Base-by-base conservation (phyloP, 495 filamentous ascomycete species). In the Eremomyces bilateralis region DNA sequence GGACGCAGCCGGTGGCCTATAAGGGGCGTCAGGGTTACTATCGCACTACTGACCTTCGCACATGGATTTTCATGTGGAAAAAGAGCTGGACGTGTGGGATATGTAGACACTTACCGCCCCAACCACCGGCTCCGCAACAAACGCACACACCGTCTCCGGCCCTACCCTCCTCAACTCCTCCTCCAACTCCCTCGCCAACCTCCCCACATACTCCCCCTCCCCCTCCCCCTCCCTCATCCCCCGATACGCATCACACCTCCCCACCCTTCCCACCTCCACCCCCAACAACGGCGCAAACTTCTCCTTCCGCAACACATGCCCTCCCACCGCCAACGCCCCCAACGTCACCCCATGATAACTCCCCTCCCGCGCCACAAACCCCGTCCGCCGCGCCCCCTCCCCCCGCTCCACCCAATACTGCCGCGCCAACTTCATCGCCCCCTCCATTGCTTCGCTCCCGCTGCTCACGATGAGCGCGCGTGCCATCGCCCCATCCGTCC, bases 91-190 rank as follows among this genome's bases (percentile, higher is more conserved):
- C n/a, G n/a, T n/a, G n/a, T n/a, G n/a, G n/a, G n/a, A n/a, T n/a
- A n/a, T n/a, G n/a, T n/a, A n/a, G n/a, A 10, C 1, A 47, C 47
- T 50, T 39, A 50, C 47, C 13, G 66, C 67, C 8, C 67, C 69
- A 35, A 64, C 65, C n/a, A 72, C 60, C 2, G 80, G 70, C 46
- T 90, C 81, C 1, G 71, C 70, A 20, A 88, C 56, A 41, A 88
- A 83, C 2, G 76, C 82, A 39, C 68, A 73, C 5, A 88, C 78
- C 1, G 56, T 80, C 1, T 73, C 58, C 0, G 76, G 69, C 0
- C 76, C 80, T 2, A 83, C 58, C 18, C 64, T 58, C 40, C 69
- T 59, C 44, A 92, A 84, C 42, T 82, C 75, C 1, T 62, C 65
- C 21, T 85, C 78, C 2, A 91, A 53, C 44, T 90, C 80, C 5